phyloP scores from a whole-genome alignment of 2,329 filamentous ascomycete species.

The Stemphylium vesicarium region DNA sequence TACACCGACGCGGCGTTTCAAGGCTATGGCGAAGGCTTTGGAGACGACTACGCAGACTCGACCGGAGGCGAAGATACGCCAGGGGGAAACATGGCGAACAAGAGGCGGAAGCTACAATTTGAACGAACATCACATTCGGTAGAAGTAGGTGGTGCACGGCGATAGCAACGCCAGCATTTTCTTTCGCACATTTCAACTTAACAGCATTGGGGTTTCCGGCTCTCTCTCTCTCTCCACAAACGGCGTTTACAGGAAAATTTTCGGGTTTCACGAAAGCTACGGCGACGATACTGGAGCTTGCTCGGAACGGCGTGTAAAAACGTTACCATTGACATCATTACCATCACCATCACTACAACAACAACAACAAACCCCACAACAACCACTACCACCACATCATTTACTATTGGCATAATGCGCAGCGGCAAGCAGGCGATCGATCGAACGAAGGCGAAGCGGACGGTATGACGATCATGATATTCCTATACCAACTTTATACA shows the following conservation, averaged over 20 bases:
- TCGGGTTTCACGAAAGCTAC: constrained; percentile 12
- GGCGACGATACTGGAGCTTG: constrained; percentile 1
- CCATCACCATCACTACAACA: background rate
- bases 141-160: constrained; percentile 45
- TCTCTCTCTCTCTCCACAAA: constrained; percentile 4
- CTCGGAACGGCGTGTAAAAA: background rate
- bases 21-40: constrained; percentile 74
- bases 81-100: constrained; percentile 35
- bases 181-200: constrained; percentile 16
- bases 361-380: constrained; percentile 1
- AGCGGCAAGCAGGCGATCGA: constrained; percentile 3
- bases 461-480: constrained; percentile 18
- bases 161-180: constrained; percentile 28
- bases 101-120: constrained; percentile 46
- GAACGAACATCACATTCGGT: constrained; percentile 44
- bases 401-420: constrained; percentile 19
- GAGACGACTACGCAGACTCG: constrained; percentile 72
- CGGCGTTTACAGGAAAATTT: constrained; percentile 15
- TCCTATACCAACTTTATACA: constrained; percentile 14
- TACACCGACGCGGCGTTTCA: constrained; percentile 78
- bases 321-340: constrained; percentile 1
- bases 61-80: constrained; percentile 72
- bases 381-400: constrained; percentile 1
- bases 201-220: constrained; percentile 14
- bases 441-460: constrained; percentile 8